A percentile compares a stretch with the other conserved stretches of the same genome.
phyloP scores from a whole-genome alignment of 176 grass and related monocot genomes.

The Carex parvula region DNA sequence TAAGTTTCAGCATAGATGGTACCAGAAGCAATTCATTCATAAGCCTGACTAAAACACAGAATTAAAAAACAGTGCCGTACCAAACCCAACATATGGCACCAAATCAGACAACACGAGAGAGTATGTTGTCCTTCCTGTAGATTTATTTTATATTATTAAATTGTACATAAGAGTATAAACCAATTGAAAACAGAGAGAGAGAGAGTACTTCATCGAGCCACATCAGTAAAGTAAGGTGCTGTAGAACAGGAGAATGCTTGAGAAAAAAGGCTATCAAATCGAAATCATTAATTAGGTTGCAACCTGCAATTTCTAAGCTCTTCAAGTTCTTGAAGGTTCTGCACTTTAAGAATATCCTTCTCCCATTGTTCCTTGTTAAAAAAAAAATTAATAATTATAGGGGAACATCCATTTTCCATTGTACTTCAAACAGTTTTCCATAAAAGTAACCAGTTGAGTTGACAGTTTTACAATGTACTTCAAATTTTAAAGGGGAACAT shows the following conservation, averaged over 20 bases:
- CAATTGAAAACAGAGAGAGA: neutral
- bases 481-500: too few species aligned
- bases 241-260: neutral
- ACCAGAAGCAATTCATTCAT: neutral
- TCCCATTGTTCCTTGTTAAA: neutral
- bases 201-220: neutral
- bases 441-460: too few species aligned
- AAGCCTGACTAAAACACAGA: neutral
- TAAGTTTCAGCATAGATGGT: neutral
- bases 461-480: too few species aligned
- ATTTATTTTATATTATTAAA: neutral
- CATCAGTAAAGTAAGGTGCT: neutral
- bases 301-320: neutral
- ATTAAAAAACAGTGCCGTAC: neutral
- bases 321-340: constrained; percentile 1
- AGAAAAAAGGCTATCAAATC: neutral
- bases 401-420: too few species aligned
- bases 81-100: neutral
- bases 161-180: neutral
- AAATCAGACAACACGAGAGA: neutral
- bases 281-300: neutral
- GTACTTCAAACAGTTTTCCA: too few species aligned
- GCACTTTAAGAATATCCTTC: neutral
- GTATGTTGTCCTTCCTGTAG: too few species aligned
- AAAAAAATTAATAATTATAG: neutral